A percentile compares a stretch with the other conserved stretches of the same genome.
Evolutionary conservation across 2,329 filamentous ascomycete genomes (phyloP).

Genomic region (Aureobasidium sp.): DNA sequence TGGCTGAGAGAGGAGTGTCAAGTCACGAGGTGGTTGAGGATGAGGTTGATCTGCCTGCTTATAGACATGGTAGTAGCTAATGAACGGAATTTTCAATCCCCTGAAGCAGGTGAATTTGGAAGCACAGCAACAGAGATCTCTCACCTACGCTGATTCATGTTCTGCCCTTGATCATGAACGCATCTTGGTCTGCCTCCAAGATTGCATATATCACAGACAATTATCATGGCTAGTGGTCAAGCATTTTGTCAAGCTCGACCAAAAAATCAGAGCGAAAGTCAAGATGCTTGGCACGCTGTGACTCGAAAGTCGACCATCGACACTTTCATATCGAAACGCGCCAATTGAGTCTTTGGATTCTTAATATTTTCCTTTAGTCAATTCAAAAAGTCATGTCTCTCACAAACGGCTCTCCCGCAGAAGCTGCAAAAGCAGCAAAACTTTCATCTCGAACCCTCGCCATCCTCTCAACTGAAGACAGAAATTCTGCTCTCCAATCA

Average conservation of each 20-base stretch:
- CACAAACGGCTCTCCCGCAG: slow-evolving; percentile 70
- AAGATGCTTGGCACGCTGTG: slow-evolving; percentile 6
- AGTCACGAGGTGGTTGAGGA: too few species aligned
- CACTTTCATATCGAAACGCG: neutral
- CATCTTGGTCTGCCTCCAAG: neutral
- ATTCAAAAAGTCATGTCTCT: slow-evolving; percentile 59
- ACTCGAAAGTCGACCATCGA: neutral
- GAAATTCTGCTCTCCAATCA: slow-evolving; percentile 76
- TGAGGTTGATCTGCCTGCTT: too few species aligned
- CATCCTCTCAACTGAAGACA: slow-evolving; percentile 62
- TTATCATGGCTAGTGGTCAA: neutral
- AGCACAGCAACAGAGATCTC: too few species aligned
- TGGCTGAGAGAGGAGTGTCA: too few species aligned
- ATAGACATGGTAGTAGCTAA: too few species aligned
- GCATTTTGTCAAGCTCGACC: neutral
- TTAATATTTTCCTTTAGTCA: too few species aligned
- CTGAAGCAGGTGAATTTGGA: too few species aligned
- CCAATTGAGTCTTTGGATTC: neutral
- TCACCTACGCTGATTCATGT: neutral
- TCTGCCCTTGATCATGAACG: neutral
- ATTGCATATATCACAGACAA: neutral
- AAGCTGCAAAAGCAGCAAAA: slow-evolving; percentile 71
- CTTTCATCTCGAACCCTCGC: slow-evolving; percentile 74
- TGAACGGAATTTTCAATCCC: too few species aligned
- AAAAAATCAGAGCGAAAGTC: neutral